These are phyloP conservation scores for Fraxinus platypoda DNA, from an alignment of 305 asterid species.

Conservation along the genomic window DNA sequence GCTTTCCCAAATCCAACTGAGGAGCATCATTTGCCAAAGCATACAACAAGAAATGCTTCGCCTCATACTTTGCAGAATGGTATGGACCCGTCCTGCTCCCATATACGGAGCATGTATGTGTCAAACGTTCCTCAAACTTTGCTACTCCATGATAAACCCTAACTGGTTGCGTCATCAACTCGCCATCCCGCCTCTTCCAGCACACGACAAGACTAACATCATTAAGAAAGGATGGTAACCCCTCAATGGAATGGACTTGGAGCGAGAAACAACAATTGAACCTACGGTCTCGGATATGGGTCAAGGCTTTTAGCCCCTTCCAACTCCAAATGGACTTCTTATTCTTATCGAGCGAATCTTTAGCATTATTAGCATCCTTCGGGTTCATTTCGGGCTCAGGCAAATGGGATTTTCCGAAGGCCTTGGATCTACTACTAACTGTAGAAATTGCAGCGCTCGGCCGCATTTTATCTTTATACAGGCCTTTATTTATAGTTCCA, in stretches of 20 bases:
- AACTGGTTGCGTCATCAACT: slow-evolving; percentile 41
- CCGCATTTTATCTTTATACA: slow-evolving; percentile 43
- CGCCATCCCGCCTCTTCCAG: slow-evolving; percentile 62
- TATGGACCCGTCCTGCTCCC: slow-evolving; percentile 79
- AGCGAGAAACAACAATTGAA: slow-evolving; percentile 64
- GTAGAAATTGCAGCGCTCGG: slow-evolving; percentile 36
- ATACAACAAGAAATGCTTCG: slow-evolving; percentile 73
- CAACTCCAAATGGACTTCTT: slow-evolving; percentile 61
- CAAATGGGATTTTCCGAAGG: slow-evolving; percentile 34
- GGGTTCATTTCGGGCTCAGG: slow-evolving; percentile 26
- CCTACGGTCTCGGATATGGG: slow-evolving; percentile 47
- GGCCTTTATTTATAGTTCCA: slow-evolving; percentile 59
- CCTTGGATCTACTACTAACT: slow-evolving; percentile 43
- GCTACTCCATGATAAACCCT: slow-evolving; percentile 49
- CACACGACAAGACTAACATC: slow-evolving; percentile 44
- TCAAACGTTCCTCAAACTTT: slow-evolving; percentile 67
- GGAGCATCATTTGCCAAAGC: slow-evolving; percentile 65
- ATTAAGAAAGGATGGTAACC: slow-evolving; percentile 48
- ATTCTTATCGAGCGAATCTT: slow-evolving; percentile 43
- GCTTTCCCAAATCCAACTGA: slow-evolving; percentile 83
- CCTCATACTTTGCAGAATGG: slow-evolving; percentile 85
- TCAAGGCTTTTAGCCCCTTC: slow-evolving; percentile 41
- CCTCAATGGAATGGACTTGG: slow-evolving; percentile 73
- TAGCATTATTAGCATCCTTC: slow-evolving; percentile 25
- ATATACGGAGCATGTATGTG: slow-evolving; percentile 65